These are phyloP conservation scores for Cryptosporidium xiaoi DNA, from an alignment of 169 alveolate species.

Conservation along the genomic window DNA sequence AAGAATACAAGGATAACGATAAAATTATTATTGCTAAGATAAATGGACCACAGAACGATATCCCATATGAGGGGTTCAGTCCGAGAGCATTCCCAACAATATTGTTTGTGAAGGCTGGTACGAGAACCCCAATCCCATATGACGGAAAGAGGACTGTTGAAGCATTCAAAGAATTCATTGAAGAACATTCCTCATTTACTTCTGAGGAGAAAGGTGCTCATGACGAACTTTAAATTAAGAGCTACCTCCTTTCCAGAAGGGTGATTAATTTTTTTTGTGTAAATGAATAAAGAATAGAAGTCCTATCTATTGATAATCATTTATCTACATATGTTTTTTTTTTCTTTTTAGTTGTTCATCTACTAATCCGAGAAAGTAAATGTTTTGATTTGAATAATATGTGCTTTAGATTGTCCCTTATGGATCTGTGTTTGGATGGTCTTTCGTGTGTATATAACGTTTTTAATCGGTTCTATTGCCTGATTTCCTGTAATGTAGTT, in stretches of 20 bases:
- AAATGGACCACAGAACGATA: constrained; percentile 91
- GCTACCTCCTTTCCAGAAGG: neutral
- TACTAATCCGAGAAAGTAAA: no score
- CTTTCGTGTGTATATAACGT: no score
- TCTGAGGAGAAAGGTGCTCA: constrained; percentile 28
- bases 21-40: constrained; percentile 90
- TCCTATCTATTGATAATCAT: constrained; percentile 20
- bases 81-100: constrained; percentile 78
- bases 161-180: constrained; percentile 66
- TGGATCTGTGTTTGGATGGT: no score
- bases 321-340: constrained; percentile 4
- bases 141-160: constrained; percentile 75
- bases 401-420: no score
- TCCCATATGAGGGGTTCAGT: constrained; percentile 80
- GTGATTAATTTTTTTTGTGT: neutral
- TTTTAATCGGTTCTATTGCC: no score
- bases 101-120: constrained; percentile 77
- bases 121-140: constrained; percentile 73
- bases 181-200: constrained; percentile 53
- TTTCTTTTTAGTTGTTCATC: neutral
- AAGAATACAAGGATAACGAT: constrained; percentile 80
- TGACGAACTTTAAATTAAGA: constrained; percentile 52
- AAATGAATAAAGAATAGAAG: constrained; percentile 20
- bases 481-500: no score
- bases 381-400: no score